Conservation (phyloP, 2,329 filamentous ascomycete genomes). For the Talaromyces rugulosus region DNA sequence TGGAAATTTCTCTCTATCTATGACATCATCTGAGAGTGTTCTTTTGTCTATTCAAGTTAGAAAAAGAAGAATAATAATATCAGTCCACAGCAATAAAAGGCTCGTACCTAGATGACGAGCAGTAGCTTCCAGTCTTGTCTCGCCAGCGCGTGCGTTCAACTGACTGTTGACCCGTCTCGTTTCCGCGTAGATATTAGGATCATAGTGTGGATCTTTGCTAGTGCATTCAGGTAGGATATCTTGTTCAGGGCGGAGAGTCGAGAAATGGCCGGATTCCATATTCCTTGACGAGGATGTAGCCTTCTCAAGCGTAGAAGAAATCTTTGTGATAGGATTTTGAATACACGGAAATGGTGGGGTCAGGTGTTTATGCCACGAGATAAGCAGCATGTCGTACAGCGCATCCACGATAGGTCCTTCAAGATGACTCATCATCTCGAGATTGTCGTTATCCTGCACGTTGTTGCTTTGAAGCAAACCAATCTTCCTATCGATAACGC, state of each 20-base stretch:
- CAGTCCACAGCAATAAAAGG: background rate
- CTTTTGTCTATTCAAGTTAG: slow-evolving; percentile 10
- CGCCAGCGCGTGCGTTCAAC: slow-evolving; percentile 47
- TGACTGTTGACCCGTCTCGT: slow-evolving; percentile 57
- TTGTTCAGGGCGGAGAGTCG: background rate
- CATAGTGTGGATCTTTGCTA: slow-evolving; percentile 60
- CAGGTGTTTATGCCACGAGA: slow-evolving; percentile 65
- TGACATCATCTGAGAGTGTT: background rate
- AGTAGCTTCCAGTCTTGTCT: slow-evolving; percentile 56
- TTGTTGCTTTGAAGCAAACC: slow-evolving; percentile 74
- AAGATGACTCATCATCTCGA: slow-evolving; percentile 75
- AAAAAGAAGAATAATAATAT: background rate
- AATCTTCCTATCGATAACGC: slow-evolving; percentile 69
- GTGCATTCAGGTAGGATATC: slow-evolving; percentile 52
- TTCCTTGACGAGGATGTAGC: background rate
- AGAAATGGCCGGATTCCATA: background rate
- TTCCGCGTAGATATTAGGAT: slow-evolving; percentile 57
- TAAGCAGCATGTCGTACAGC: slow-evolving; percentile 68
- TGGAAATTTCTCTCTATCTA: slow-evolving; percentile 49
- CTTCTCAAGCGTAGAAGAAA: background rate
- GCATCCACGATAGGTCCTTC: slow-evolving; percentile 74
- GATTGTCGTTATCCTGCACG: slow-evolving; percentile 69
- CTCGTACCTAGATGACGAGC: slow-evolving; percentile 58
- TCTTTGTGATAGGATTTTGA: slow-evolving; percentile 45
- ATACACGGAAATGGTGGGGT: slow-evolving; percentile 57